Evolutionary conservation across 2,329 filamentous ascomycete genomes (phyloP), one percentile per base, ranked within the genome.

Genomic region (Phialophora tarda): DNA sequence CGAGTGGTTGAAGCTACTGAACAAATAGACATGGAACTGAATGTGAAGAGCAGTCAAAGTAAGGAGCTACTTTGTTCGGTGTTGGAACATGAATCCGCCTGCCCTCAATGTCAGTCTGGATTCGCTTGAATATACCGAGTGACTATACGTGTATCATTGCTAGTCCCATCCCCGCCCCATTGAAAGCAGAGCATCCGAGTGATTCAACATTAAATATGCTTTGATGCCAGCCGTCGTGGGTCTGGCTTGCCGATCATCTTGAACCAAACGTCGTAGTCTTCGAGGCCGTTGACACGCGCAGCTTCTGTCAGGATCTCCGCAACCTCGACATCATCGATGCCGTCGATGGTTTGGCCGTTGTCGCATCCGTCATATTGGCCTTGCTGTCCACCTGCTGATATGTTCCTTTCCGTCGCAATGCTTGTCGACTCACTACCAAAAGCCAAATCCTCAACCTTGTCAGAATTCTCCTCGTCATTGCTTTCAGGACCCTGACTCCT

Each of bases 251-350:
- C 50, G 34, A 62, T 56, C 34, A 62, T 62, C 21, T 30, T 41
- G 23, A 55, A 62, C 59, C 59, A 62, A 12, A 32, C n/a, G 17
- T 62, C 59, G 59, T 62, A 55, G 23, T 62, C 38, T 10, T 62
- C 59, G 23, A 62, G 34, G 5, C 59, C 59, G 24, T 62, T 62
- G 30, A 44, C 34, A 8, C 48, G 30, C 0, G 59, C 59, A 21
- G 59, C 21, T 47, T 48, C 32, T 21, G 28, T 38, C 28, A 62
- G 59, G 30, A 62, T 62, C 30, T 54, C 59, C 2, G 59, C 50
- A 24, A 62, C 48, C 28, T 62, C 59, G 34, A 47, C 21, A 17
- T 62, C 50, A 24, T 53, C 51, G n/a, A 62, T 44, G 32, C 50
- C 34, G 12, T 41, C 48, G 24, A 32, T 55, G 14, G 41, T 62